These are phyloP conservation scores for Xylaria arbuscula DNA, from an alignment of 2,329 filamentous ascomycete genomes.

Conservation along the genomic window DNA sequence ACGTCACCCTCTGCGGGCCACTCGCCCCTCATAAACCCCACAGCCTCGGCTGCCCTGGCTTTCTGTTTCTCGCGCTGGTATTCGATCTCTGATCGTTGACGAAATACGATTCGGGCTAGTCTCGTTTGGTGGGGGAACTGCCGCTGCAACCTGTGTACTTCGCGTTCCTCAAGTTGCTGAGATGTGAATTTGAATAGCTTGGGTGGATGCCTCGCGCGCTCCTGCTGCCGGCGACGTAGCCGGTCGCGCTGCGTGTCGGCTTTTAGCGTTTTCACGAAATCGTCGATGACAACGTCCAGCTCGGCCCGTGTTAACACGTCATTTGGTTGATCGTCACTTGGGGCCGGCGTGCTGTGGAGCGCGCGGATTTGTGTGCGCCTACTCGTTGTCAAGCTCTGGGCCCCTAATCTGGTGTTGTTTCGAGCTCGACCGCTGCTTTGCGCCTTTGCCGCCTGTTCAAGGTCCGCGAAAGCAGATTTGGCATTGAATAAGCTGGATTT, in stretches of 20 bases:
- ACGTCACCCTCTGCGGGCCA: not conserved
- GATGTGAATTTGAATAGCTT: constrained; percentile 16
- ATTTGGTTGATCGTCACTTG: not conserved
- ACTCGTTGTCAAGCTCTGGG: not conserved
- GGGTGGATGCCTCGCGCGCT: constrained; percentile 27
- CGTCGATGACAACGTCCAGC: constrained; percentile 33
- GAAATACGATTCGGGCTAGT: constrained; percentile 26
- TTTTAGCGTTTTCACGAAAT: constrained; percentile 38
- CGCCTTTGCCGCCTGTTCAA: constrained; percentile 34
- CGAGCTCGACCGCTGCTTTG: constrained; percentile 9
- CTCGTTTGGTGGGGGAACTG: constrained; percentile 27
- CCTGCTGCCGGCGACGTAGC: constrained; percentile 32
- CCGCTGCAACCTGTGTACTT: constrained; percentile 16
- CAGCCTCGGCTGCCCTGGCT: not conserved
- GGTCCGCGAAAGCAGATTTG: constrained; percentile 23
- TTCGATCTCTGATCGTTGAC: constrained; percentile 27
- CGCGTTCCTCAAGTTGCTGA: constrained; percentile 1
- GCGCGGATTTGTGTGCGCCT: constrained; percentile 18
- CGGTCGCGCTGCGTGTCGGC: constrained; percentile 27
- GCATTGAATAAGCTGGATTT: not conserved
- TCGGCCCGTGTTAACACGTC: constrained; percentile 19
- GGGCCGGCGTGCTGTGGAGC: constrained; percentile 23
- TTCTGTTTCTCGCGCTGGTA: not conserved
- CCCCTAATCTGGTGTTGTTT: constrained; percentile 6
- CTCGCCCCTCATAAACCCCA: not conserved